A percentile compares a stretch with the other conserved stretches of the same genome.
Evolutionary conservation across 306 rosid genomes (phyloP).

Genomic region (Lotus japonicus): DNA sequence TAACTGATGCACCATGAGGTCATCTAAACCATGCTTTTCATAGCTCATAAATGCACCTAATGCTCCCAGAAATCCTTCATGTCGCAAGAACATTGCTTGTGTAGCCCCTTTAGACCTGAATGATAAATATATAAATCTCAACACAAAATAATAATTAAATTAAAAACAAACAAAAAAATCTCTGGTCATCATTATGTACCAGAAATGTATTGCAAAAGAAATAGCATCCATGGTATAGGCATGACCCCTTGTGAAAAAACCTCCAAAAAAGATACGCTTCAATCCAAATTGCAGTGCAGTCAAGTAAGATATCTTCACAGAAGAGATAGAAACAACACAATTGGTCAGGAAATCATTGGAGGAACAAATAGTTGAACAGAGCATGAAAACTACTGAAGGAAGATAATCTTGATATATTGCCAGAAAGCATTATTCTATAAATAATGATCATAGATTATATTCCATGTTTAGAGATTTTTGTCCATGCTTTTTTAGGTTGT

Average conservation of each 20-base stretch:
- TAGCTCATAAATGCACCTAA: constrained; percentile 93
- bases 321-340: constrained; percentile 8
- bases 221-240: constrained; percentile 92
- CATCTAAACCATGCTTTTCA: constrained; percentile 88
- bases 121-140: constrained; percentile 5
- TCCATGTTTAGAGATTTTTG: background rate
- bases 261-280: constrained; percentile 86
- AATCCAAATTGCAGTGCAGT: constrained; percentile 72
- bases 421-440: background rate
- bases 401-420: background rate
- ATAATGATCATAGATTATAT: background rate
- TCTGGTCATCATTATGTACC: constrained; percentile 32
- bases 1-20: constrained; percentile 76
- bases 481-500: background rate
- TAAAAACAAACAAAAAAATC: background rate
- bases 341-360: background rate
- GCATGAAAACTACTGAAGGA: background rate
- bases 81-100: constrained; percentile 86
- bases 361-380: background rate
- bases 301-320: constrained; percentile 66
- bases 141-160: background rate
- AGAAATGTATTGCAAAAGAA: constrained; percentile 78
- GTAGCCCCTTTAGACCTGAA: constrained; percentile 80
- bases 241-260: constrained; percentile 89
- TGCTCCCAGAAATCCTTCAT: constrained; percentile 86